A percentile compares a stretch with the other conserved stretches of the same genome.
phyloP scores from a whole-genome alignment of 768 basidiomycete species.

The Mycena venus region DNA sequence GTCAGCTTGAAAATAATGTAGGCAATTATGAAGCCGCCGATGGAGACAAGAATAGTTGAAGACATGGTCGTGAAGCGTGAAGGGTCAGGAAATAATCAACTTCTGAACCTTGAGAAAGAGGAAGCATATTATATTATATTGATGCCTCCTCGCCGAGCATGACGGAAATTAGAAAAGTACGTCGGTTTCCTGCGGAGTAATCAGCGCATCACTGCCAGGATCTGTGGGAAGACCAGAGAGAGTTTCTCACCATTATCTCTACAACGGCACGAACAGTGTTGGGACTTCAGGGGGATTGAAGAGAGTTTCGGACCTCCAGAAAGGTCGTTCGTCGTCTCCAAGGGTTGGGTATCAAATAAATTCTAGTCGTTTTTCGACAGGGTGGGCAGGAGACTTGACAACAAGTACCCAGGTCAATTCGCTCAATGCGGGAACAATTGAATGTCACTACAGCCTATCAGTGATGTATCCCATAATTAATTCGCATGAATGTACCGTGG shows the following conservation, averaged over 20 bases:
- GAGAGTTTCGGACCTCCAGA: too few species aligned
- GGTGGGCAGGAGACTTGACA: too few species aligned
- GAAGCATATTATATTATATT: neutral
- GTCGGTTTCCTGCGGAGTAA: neutral
- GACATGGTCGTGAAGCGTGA: neutral
- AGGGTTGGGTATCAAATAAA: too few species aligned
- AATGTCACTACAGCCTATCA: too few species aligned
- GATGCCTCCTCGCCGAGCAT: neutral
- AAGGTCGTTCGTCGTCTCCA: too few species aligned
- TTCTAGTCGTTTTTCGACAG: too few species aligned
- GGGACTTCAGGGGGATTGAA: too few species aligned
- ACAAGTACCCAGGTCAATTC: too few species aligned
- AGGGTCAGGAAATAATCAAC: neutral
- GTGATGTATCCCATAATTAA: too few species aligned
- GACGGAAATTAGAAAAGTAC: constrained; percentile 18
- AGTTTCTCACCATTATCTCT: neutral
- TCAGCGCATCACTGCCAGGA: neutral
- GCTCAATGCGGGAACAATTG: too few species aligned
- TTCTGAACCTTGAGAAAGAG: neutral
- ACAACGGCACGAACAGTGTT: too few species aligned
- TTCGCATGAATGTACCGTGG: too few species aligned
- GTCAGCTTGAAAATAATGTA: neutral
- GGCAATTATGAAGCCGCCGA: neutral
- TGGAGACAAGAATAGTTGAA: neutral
- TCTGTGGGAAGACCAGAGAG: neutral